Conservation (phyloP, 495 filamentous ascomycete species). For the Rostrohypoxylon terebratum region DNA sequence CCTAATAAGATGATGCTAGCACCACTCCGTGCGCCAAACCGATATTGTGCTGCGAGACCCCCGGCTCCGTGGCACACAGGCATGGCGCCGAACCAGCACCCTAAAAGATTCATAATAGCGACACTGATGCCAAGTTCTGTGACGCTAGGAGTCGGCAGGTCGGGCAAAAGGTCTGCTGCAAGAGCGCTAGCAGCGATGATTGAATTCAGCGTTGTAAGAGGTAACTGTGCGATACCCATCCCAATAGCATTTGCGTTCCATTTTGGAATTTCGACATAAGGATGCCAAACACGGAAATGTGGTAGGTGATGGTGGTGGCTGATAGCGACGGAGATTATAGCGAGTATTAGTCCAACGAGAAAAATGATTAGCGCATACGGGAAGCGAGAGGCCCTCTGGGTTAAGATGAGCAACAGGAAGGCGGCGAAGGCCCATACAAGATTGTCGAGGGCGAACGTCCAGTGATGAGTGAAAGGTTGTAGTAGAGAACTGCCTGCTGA, state of each 20-base stretch:
- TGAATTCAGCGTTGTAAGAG: slow-evolving; percentile 90
- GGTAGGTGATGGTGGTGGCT: slow-evolving; percentile 53
- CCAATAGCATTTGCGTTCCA: slow-evolving; percentile 56
- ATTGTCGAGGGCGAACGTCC: slow-evolving; percentile 74
- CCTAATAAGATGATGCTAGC: slow-evolving; percentile 85
- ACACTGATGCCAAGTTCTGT: slow-evolving; percentile 85
- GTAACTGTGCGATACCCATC: slow-evolving; percentile 82
- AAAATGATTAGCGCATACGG: slow-evolving; percentile 84
- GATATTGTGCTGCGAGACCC: slow-evolving; percentile 87
- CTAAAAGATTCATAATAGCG: slow-evolving; percentile 80
- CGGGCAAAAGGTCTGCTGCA: slow-evolving; percentile 76
- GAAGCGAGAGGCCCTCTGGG: slow-evolving; percentile 67
- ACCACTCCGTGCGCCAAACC: slow-evolving; percentile 90
- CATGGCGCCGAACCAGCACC: slow-evolving; percentile 94
- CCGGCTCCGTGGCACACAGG: slow-evolving; percentile 95
- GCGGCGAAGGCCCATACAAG: slow-evolving; percentile 75
- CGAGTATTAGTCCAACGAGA: slow-evolving; percentile 69
- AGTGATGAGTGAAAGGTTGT: slow-evolving; percentile 62
- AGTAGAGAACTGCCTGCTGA: slow-evolving; percentile 76
- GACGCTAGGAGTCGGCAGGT: slow-evolving; percentile 71
- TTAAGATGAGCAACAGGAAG: slow-evolving; percentile 75
- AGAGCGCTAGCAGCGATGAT: slow-evolving; percentile 85
- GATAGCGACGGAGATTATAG: slow-evolving; percentile 55
- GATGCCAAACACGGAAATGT: slow-evolving; percentile 64
- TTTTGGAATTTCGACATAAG: slow-evolving; percentile 57